A percentile compares a stretch with the other conserved stretches of the same genome.
These are phyloP conservation scores for Elasticomyces elasticus DNA, from an alignment of 495 filamentous ascomycete species.

Conservation along the genomic window DNA sequence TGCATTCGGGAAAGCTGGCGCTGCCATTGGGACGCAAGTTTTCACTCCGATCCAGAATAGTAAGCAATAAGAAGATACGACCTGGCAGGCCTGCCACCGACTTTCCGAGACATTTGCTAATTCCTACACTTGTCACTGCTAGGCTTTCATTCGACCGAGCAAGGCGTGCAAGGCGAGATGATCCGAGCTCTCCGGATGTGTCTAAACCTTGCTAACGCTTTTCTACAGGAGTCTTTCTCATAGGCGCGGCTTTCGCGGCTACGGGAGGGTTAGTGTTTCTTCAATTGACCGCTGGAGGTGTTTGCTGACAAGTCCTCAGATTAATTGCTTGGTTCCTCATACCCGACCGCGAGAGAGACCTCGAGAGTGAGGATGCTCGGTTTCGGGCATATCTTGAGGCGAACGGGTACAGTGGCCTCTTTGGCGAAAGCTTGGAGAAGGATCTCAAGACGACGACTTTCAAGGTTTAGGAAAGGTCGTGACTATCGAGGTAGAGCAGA, in stretches of 20 bases:
- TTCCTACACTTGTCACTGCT: too few species aligned
- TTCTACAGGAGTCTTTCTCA: constrained; percentile 27
- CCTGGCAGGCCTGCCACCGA: too few species aligned
- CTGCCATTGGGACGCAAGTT: constrained; percentile 40
- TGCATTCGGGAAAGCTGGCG: constrained; percentile 42
- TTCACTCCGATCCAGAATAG: constrained; percentile 39
- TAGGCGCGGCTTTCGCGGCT: constrained; percentile 36
- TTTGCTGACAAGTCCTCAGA: not conserved
- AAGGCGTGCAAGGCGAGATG: constrained; percentile 37
- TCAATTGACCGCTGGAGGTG: not conserved
- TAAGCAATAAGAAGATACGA: too few species aligned
- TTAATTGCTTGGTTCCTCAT: constrained; percentile 17
- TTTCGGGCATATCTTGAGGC: constrained; percentile 39
- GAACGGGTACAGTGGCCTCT: constrained; percentile 31
- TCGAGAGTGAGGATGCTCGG: constrained; percentile 36
- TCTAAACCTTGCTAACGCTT: not conserved
- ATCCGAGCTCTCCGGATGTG: not conserved
- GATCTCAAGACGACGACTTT: constrained; percentile 17
- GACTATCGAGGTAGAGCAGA: too few species aligned
- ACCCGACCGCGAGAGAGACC: constrained; percentile 33
- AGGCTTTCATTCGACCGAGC: too few species aligned
- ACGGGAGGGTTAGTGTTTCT: constrained; percentile 31
- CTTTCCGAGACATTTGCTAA: too few species aligned
- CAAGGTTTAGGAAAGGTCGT: constrained; percentile 14
- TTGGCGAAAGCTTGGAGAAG: constrained; percentile 18